phyloP scores from a whole-genome alignment of 2,329 filamentous ascomycete species.

The Biscogniauxia sp. region DNA sequence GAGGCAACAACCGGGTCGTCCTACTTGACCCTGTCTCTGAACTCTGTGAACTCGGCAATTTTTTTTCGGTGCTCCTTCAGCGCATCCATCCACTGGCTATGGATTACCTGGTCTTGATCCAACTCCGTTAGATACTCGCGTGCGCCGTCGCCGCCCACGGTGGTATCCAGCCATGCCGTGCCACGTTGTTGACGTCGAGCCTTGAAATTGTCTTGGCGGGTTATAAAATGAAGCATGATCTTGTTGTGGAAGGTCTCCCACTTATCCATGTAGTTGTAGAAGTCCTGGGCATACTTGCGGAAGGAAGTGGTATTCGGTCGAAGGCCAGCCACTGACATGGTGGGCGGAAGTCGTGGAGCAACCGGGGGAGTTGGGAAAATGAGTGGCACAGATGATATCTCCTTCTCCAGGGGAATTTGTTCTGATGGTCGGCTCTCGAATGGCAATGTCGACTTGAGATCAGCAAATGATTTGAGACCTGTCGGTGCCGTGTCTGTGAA shows the following conservation, averaged over 20 bases:
- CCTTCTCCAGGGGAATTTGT: conserved; percentile 36
- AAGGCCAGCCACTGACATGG: conserved; percentile 41
- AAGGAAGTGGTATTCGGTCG: conserved; percentile 45
- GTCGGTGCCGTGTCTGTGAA: conserved; percentile 43
- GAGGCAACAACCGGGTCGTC: conserved; percentile 8
- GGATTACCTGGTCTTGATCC: conserved; percentile 62
- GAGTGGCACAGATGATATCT: conserved; percentile 36
- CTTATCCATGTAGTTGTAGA: conserved; percentile 51
- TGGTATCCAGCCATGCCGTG: conserved; percentile 43
- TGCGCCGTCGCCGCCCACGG: conserved; percentile 39
- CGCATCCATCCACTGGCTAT: conserved; percentile 58
- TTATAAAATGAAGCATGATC: conserved; percentile 55
- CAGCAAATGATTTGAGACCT: conserved; percentile 53
- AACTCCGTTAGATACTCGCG: conserved; percentile 58
- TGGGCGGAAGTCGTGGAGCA: conserved; percentile 47
- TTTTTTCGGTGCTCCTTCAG: conserved; percentile 59
- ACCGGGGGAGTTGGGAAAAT: conserved; percentile 48
- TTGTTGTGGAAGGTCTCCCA: conserved; percentile 51
- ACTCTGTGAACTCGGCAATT: conserved; percentile 55
- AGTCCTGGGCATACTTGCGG: conserved; percentile 52
- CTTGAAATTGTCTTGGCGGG: conserved; percentile 46
- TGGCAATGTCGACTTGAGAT: conserved; percentile 55
- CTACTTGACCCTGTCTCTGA: conserved; percentile 42
- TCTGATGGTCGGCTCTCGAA: conserved; percentile 53
- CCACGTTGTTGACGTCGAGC: conserved; percentile 41